Base-by-base conservation (phyloP, 768 basidiomycete species). In the Lentinus tigrinus region DNA sequence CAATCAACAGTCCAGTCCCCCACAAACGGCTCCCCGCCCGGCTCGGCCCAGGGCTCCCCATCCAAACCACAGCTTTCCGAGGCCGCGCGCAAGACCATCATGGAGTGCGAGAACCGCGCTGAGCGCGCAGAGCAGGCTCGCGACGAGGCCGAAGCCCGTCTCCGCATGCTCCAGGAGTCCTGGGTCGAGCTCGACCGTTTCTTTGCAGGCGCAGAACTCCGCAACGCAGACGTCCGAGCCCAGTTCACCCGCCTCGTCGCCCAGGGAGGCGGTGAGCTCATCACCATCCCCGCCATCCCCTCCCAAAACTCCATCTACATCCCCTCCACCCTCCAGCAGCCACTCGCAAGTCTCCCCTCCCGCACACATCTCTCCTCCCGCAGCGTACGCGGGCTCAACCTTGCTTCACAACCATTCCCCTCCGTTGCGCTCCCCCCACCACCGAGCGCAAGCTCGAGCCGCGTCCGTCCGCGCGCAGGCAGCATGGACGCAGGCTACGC, bases 81-180 rank as follows among this genome's bases (percentile, higher is more conserved):
- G 10, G 56, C 72, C 13, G 67, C 75, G 26, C 69, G 72, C 40
- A 74, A 75, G 51, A 63, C 75, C 64, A 70, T 81, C 61, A 59
- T 73, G 13, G 76, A 81, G 0, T 57, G 43, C 31, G 84, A 87
- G 59, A 73, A 77, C 27, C 82, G 83, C 52, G 73, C 78, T 1
- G 71, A 75, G 36, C 73, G 74, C 52, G 82, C 82, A 3, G 84
- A 87, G 67, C 66, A 69, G 27, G 79, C 77, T 3, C 75, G 81
- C 50, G 85, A 86, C 65, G 85, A 87, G 11, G 77, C 80, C 0
- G 79, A 83, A 31, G 76, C 79, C 0, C 75, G 81, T 13, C 65
- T 77, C 57, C 77, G 74, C 58, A 56, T 67, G 56, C 50, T 65
- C 60, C 68, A 74, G 23, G 80, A 84, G 19, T 72, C 73, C 24